Percentiles rank a stretch among this genome's conserved stretches.
These are phyloP conservation scores for Dispira simplex DNA, from an alignment of 192 early-diverging fungal genomes.

Conservation along the genomic window DNA sequence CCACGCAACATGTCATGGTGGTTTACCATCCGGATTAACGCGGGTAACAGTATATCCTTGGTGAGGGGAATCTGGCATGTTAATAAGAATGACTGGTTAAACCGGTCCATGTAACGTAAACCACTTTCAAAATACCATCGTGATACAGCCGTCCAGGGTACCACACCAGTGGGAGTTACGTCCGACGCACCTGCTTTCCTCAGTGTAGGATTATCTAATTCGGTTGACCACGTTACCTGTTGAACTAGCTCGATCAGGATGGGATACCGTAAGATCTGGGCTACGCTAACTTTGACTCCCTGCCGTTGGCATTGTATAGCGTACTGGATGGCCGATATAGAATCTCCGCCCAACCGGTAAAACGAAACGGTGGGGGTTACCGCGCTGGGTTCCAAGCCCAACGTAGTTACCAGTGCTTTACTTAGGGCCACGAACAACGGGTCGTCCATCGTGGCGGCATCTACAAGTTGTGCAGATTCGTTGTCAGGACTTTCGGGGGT, in stretches of 20 bases:
- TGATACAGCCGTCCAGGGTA: conserved; percentile 1
- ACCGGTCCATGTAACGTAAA: not conserved
- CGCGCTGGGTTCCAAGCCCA: not conserved
- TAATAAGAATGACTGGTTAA: conserved; percentile 7
- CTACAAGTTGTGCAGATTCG: too few species aligned
- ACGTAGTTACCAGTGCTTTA: not conserved
- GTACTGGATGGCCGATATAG: conserved; percentile 8
- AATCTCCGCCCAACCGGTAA: conserved; percentile 3
- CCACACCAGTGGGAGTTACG: not conserved
- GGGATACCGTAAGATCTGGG: not conserved
- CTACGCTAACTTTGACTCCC: not conserved
- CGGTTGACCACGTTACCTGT: not conserved
- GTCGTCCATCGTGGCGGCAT: too few species aligned
- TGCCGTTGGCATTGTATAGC: not conserved
- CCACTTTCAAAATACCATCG: not conserved
- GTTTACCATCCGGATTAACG: not conserved
- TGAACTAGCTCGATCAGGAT: not conserved
- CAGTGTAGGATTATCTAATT: too few species aligned
- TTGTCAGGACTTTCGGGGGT: not conserved
- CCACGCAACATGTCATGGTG: conserved; percentile 6
- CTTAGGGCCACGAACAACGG: not conserved
- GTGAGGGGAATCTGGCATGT: not conserved
- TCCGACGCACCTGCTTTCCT: not conserved
- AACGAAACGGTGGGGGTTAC: not conserved
- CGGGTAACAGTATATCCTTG: not conserved